phyloP scores from a whole-genome alignment of 2,329 filamentous ascomycete genomes.

The Fusarium goolgardi region DNA sequence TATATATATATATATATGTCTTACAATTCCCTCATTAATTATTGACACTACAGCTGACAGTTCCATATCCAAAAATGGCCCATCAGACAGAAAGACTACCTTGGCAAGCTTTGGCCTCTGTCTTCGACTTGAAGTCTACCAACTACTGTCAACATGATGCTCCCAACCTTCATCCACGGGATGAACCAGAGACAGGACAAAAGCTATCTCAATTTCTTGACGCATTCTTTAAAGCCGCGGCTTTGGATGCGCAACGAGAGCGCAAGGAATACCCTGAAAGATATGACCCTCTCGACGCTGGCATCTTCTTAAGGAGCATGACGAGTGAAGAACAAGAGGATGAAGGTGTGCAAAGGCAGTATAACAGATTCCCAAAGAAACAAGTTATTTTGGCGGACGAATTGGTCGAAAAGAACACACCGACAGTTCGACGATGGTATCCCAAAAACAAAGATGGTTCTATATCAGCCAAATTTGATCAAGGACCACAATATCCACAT shows the following conservation, averaged over 20 bases:
- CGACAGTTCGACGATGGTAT: neutral
- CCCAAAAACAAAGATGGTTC: accelerated
- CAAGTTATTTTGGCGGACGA: slow-evolving; percentile 13
- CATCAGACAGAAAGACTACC: slow-evolving; percentile 23
- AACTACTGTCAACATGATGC: slow-evolving; percentile 27
- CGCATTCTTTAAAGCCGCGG: neutral
- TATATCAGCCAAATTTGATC: neutral
- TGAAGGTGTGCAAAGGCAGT: neutral
- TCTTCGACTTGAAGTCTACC: slow-evolving; percentile 7
- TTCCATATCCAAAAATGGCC: neutral
- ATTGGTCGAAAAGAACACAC: neutral
- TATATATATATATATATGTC: too few species aligned
- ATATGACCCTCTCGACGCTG: neutral
- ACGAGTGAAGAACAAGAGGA: neutral
- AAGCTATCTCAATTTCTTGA: slow-evolving; percentile 1
- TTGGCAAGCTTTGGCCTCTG: slow-evolving; percentile 24
- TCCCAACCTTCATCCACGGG: slow-evolving; percentile 16
- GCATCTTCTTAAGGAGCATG: neutral
- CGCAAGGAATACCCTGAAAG: neutral
- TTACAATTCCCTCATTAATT: accelerated
- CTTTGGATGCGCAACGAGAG: neutral
- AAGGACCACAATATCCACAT: neutral
- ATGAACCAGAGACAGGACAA: neutral
- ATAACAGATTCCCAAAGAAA: neutral
- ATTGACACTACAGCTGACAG: accelerated